Conservation (phyloP, 306 rosid species). For the Malus asiatica region DNA sequence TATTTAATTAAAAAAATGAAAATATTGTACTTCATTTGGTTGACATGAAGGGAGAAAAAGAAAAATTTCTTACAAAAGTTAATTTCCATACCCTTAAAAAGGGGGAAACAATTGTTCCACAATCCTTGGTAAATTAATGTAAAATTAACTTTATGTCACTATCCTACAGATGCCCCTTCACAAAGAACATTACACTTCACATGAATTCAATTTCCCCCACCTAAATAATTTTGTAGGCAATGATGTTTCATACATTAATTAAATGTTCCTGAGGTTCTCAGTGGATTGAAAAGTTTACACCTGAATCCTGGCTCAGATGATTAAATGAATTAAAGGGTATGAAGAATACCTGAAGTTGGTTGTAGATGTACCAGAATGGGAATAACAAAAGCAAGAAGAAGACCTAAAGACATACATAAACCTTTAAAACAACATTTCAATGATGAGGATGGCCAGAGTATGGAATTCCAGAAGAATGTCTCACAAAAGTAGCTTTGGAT, state of each 20-base stretch:
- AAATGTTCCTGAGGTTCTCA: background rate
- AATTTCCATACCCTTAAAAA: background rate
- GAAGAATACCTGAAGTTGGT: constrained; percentile 76
- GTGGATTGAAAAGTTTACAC: background rate
- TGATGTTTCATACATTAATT: background rate
- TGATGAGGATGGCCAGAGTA: constrained; percentile 2
- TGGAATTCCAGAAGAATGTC: background rate
- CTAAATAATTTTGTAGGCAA: background rate
- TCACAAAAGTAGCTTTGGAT: constrained; percentile 1
- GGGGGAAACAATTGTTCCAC: background rate
- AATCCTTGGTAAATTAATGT: background rate
- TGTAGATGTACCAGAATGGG: constrained; percentile 93
- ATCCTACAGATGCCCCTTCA: background rate
- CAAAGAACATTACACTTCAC: background rate
- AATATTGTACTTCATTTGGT: background rate
- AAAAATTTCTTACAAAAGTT: background rate
- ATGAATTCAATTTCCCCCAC: background rate
- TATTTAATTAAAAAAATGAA: background rate
- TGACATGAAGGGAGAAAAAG: background rate
- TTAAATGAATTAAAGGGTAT: background rate
- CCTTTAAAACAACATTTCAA: constrained; percentile 13
- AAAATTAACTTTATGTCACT: background rate
- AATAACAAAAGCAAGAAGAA: constrained; percentile 72
- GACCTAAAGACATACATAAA: constrained; percentile 42
- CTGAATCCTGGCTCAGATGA: background rate